Conservation (phyloP, 2,329 filamentous ascomycete species). For the Alternaria sp. region DNA sequence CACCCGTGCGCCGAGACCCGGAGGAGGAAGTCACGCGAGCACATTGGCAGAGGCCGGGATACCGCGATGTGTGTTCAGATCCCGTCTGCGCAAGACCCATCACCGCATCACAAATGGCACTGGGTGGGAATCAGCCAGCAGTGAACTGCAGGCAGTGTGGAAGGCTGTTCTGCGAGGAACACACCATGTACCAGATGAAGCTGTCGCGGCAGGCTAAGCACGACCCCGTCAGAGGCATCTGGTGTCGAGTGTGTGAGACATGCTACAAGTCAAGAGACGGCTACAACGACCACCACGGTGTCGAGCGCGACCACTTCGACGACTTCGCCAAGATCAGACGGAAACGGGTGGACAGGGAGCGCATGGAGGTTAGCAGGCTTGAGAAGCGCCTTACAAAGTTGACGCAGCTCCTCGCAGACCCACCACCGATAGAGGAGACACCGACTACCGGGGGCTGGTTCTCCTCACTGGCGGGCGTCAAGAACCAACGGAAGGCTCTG, state of each 20-base stretch:
- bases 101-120: constrained; percentile 61
- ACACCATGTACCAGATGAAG: constrained; percentile 99
- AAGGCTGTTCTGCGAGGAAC: constrained; percentile 91
- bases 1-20: constrained; percentile 66
- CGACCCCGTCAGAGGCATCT: constrained; percentile 87
- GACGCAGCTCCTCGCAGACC: constrained; percentile 80
- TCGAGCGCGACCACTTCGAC: constrained; percentile 74
- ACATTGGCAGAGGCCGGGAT: constrained; percentile 85
- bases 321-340: constrained; percentile 75
- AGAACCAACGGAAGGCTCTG: constrained; percentile 77
- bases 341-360: constrained; percentile 81
- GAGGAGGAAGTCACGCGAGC: constrained; percentile 87
- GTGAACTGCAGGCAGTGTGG: constrained; percentile 96
- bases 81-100: constrained; percentile 72
- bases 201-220: constrained; percentile 87
- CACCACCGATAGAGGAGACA: constrained; percentile 70
- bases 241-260: constrained; percentile 98
- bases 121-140: constrained; percentile 81
- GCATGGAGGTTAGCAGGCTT: constrained; percentile 85
- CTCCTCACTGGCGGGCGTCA: constrained; percentile 63
- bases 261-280: constrained; percentile 97
- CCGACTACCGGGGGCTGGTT: constrained; percentile 61
- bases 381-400: constrained; percentile 93
- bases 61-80: constrained; percentile 84
- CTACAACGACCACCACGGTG: constrained; percentile 86